phyloP scores from a whole-genome alignment of 2,329 filamentous ascomycete genomes.

The Celoporthe dispersa region DNA sequence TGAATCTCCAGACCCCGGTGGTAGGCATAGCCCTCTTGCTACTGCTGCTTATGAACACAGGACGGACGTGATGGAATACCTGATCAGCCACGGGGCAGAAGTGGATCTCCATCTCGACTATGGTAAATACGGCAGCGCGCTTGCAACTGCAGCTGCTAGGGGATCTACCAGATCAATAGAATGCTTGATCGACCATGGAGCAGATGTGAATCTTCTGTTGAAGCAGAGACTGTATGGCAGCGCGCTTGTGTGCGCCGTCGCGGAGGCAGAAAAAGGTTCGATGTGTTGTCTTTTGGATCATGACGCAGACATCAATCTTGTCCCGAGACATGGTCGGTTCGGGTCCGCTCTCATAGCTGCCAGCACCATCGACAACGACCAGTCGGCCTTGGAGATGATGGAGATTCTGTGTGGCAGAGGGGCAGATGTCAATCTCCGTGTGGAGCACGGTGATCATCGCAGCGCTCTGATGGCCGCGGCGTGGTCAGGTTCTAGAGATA shows the following conservation, averaged over 20 bases:
- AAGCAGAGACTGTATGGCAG: no score
- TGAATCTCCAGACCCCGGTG: not conserved
- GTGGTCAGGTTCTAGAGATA: not conserved
- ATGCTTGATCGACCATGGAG: no score
- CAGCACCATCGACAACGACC: not conserved
- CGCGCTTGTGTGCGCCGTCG: not conserved
- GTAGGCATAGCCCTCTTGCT: not conserved
- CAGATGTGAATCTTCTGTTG: no score
- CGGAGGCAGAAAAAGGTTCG: not conserved
- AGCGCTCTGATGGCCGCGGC: constrained; percentile 1
- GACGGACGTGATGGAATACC: not conserved
- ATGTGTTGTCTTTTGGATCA: not conserved
- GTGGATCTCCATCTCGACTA: not conserved
- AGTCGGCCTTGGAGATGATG: not conserved
- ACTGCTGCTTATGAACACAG: not conserved
- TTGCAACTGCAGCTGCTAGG: no score
- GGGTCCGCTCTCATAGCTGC: not conserved
- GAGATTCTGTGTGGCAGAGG: not conserved
- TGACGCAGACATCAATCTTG: not conserved
- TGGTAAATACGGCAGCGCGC: not conserved
- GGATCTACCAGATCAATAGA: no score
- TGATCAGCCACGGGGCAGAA: not conserved
- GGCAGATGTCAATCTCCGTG: not conserved
- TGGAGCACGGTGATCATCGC: not conserved
- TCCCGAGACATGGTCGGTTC: not conserved